Percentiles rank a stretch among this genome's conserved stretches.
phyloP scores from a whole-genome alignment of 495 filamentous ascomycete species.

The Polyplosphaeria fusca region DNA sequence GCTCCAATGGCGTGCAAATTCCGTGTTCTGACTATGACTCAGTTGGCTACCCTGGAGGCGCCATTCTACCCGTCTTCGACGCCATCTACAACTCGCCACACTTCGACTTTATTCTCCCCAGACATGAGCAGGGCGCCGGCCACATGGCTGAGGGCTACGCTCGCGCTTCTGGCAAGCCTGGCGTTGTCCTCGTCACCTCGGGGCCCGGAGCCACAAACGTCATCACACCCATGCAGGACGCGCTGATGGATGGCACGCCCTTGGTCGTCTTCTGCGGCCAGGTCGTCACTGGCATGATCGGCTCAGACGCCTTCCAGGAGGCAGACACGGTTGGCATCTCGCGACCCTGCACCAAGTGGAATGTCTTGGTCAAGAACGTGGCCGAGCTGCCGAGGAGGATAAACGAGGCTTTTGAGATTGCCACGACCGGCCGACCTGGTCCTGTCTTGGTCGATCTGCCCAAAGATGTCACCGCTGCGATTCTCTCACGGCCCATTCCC shows the following conservation, averaged over 20 bases:
- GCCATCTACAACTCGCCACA: constrained; percentile 78
- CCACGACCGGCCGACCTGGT: constrained; percentile 69
- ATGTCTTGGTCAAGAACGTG: constrained; percentile 77
- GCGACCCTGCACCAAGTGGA: constrained; percentile 79
- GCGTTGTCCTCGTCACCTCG: constrained; percentile 75
- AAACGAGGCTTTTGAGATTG: constrained; percentile 84
- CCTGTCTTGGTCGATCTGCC: constrained; percentile 79
- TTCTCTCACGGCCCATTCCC: constrained; percentile 66
- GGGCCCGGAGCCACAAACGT: constrained; percentile 78
- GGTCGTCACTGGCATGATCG: constrained; percentile 68
- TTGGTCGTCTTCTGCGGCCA: constrained; percentile 79
- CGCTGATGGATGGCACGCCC: constrained; percentile 72
- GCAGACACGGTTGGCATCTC: constrained; percentile 76
- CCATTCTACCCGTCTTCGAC: constrained; percentile 81
- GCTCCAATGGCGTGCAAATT: too few relatives aligned
- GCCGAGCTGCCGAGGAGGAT: constrained; percentile 74
- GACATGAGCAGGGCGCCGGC: constrained; percentile 77
- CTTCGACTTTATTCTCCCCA: constrained; percentile 74
- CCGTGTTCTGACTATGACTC: constrained; percentile 31
- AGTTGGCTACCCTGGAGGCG: constrained; percentile 74
- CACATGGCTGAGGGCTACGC: constrained; percentile 83
- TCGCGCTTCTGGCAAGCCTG: constrained; percentile 68
- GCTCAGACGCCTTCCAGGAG: constrained; percentile 78
- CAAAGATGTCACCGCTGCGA: constrained; percentile 71
- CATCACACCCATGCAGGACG: constrained; percentile 75